Base-by-base conservation (phyloP, 202 grass and related monocot species). In the Panicum hallii region DNA sequence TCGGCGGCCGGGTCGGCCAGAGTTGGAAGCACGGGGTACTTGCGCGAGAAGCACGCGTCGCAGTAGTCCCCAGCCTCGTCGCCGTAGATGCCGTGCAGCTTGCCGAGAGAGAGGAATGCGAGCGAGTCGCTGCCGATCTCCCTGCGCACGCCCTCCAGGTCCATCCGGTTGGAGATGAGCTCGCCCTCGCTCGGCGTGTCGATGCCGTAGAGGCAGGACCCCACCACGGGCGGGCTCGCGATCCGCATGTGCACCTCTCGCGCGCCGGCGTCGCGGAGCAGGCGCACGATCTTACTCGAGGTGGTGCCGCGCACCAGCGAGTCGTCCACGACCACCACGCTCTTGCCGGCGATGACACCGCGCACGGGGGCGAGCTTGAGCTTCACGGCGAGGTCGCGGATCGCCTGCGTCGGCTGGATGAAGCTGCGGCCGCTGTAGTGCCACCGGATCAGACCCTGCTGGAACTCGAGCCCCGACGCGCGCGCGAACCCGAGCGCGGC, bases 191-290 rank as follows among this genome's bases (percentile, higher is more conserved):
- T 93, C 1, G 93, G 83, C 14, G 90, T 92, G 80, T 95, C 93
- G 72, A 95, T 89, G 64, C 93, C 90, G 22, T 95, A 95, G 74
- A 91, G 91, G 72, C 90, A 95, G n/a, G 93, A 91, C 0, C 88
- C 83, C n/a, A 92, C 84, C 3, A 95, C 91, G 1, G 90, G 93
- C 2, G 93, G 93, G 80, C 90, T 87, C 6, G 93, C 86, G 70
- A 95, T 95, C 45, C 93, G 71, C 90, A 93, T 90, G 75, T 95
- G 93, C 75, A 95, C 93, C 86, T 95, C 88, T 2, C 90, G 83
- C 4, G 93, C 90, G 54, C 86, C 88, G 42, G 83, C 83, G 47
- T 89, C 88, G 44, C 86, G 87, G 62, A 95, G 86, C 50, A 93
- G 79, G 0, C 80, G 86, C 61, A 95, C 86, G 76, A 95, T 92